Percentiles rank a stretch among this genome's conserved stretches.
Evolutionary conservation across 228 moss, liverwort and hornwort genomes (phyloP).

Genomic region (Sphagnum magellanicum): DNA sequence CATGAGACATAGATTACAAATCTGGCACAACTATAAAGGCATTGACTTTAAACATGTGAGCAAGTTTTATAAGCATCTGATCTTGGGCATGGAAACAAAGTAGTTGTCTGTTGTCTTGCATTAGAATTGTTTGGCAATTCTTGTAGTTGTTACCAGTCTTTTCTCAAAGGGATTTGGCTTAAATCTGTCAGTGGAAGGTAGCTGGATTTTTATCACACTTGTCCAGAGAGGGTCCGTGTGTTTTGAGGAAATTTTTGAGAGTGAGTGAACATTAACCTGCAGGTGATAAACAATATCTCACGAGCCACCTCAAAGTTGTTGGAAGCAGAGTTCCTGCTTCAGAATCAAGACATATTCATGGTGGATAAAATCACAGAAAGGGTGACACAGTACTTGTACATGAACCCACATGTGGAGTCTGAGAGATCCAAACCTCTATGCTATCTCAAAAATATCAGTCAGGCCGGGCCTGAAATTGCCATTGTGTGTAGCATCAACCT

Average conservation of each 20-base stretch:
- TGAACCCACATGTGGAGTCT: conserved; percentile 60
- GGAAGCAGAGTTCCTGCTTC: conserved; percentile 65
- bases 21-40: too few relatives aligned
- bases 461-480: conserved; percentile 34
- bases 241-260: not conserved
- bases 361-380: conserved; percentile 54
- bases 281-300: conserved; percentile 82
- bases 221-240: too few relatives aligned
- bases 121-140: not conserved
- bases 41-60: too few relatives aligned
- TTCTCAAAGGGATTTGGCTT: not conserved
- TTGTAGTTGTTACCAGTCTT: not conserved
- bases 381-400: conserved; percentile 40
- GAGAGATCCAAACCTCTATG: conserved; percentile 45
- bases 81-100: too few relatives aligned
- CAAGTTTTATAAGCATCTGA: too few relatives aligned
- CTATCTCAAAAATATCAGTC: conserved; percentile 48
- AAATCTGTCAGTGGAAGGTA: too few relatives aligned
- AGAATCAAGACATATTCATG: conserved; percentile 64
- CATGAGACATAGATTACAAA: too few relatives aligned
- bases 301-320: conserved; percentile 60
- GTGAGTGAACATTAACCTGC: conserved; percentile 1
- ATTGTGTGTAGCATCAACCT: conserved; percentile 12
- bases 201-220: not conserved
- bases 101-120: too few relatives aligned